Base-by-base conservation (phyloP, 1,139 yeast genomes). In the Magnusiomyces paraingens region DNA sequence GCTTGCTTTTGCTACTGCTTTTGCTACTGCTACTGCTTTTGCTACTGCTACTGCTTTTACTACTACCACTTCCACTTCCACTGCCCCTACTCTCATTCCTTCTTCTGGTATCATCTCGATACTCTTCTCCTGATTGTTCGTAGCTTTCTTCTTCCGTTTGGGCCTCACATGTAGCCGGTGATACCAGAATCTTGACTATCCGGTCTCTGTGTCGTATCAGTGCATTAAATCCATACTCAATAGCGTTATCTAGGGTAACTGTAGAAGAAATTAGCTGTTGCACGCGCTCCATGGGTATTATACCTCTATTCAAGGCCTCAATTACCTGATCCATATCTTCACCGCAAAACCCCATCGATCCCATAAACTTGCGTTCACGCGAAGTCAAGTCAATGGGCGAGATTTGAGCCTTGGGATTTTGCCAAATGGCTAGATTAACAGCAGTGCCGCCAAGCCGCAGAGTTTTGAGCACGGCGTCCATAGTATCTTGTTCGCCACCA, bases 401-500 rank as follows among this genome's bases (percentile, higher is more conserved):
- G 57, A 72, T 73, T 14, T 66, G 67, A n/a, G 73, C 67, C 4
- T 76, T 69, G 36, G 70, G 68, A 50, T 71, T 69, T 29, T 74
- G 73, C 81, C 82, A 78, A n/a, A 50, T 29, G 10, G 85, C 86
- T 46, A 81, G 76, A 61, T 81, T 81, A 45, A 82, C 81, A 8
- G 83, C 83, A n/a, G 73, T 71, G 51, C 86, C 86, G 53, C 78
- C 75, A 10, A 80, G 77, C 50, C 79, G 73, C 38, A 80, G 65
- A 21, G 80, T 75, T 51, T 74, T 73, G 38, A 81, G 66, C 3
- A 81, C 73, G 1, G 82, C 70, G 40, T 73, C 70, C 59, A 78
- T 78, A 4, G 85, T 80, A 2, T 70, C 73, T 44, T 76, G 78
- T 40, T 77, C 66, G 36, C 86, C 86, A 0, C 83, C 77, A 64